phyloP scores from a whole-genome alignment of 1,284 basidiomycete species.

The Fistulina hepatica region DNA sequence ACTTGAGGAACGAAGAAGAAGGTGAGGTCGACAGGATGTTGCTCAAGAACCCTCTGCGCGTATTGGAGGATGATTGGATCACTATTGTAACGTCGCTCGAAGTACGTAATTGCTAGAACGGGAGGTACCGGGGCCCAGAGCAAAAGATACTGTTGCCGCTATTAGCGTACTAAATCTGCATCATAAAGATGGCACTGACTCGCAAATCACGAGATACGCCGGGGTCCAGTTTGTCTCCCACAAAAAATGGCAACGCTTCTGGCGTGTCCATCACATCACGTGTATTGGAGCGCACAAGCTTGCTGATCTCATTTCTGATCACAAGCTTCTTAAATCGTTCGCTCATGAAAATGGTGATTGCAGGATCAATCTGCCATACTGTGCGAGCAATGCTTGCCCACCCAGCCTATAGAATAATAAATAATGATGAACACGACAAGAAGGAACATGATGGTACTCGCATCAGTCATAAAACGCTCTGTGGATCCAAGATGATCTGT shows the following conservation, averaged over 20 bases:
- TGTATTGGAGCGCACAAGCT: constrained; percentile 68
- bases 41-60: constrained; percentile 89
- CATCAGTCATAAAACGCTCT: constrained; percentile 53
- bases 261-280: constrained; percentile 63
- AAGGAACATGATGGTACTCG: constrained; percentile 22
- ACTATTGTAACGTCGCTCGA: constrained; percentile 74
- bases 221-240: constrained; percentile 61
- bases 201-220: constrained; percentile 58
- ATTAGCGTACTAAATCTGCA: constrained; percentile 13
- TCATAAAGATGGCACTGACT: constrained; percentile 30
- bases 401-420: constrained; percentile 35
- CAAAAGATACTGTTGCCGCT: constrained; percentile 54
- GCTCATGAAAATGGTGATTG: constrained; percentile 73
- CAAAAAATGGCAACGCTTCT: constrained; percentile 71
- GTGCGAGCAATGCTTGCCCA: constrained; percentile 65
- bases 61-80: constrained; percentile 91
- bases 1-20: constrained; percentile 99
- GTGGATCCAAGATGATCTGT: constrained; percentile 43
- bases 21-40: constrained; percentile 89
- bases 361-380: constrained; percentile 79
- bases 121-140: constrained; percentile 89
- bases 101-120: constrained; percentile 77
- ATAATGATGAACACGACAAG: constrained; percentile 4
- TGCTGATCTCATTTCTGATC: constrained; percentile 61
- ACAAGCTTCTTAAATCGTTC: constrained; percentile 72